Evolutionary conservation across 1,139 yeast species (phyloP).

Genomic region (Blastobotrys elegans): DNA sequence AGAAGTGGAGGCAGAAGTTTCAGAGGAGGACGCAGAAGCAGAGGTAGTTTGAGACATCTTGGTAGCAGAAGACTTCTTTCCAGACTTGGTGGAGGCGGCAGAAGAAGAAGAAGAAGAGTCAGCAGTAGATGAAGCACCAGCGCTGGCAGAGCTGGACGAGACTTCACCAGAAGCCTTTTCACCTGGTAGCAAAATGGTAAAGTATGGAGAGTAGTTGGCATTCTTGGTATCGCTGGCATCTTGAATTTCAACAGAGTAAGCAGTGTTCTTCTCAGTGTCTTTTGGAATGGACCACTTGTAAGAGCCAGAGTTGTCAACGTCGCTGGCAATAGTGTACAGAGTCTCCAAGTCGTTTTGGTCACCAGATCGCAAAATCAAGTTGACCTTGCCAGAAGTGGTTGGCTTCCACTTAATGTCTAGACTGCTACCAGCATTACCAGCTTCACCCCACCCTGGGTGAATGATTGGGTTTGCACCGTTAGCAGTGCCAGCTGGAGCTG

Average conservation of each 20-base stretch:
- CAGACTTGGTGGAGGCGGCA: constrained; percentile 17
- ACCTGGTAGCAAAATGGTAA: constrained; percentile 28
- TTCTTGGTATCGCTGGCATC: constrained; percentile 22
- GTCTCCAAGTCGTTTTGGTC: constrained; percentile 24
- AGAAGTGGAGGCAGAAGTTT: constrained; percentile 17
- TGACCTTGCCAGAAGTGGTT: constrained; percentile 27
- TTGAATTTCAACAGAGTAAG: constrained; percentile 35
- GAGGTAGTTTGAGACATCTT: constrained; percentile 16
- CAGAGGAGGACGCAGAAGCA: constrained; percentile 17
- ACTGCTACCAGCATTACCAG: constrained; percentile 26
- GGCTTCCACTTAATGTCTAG: constrained; percentile 30
- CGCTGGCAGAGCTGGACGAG: constrained; percentile 29
- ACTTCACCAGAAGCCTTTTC: constrained; percentile 35
- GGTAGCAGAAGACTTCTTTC: constrained; percentile 18
- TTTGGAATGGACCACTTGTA: constrained; percentile 31
- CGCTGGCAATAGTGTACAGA: constrained; percentile 28
- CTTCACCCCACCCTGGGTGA: constrained; percentile 30
- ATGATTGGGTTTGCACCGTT: constrained; percentile 26
- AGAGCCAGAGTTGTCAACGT: constrained; percentile 29
- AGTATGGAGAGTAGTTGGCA: constrained; percentile 32
- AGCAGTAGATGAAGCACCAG: constrained; percentile 23
- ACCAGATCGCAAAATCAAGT: constrained; percentile 30
- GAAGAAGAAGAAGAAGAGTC: constrained; percentile 16
- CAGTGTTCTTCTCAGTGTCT: constrained; percentile 23
- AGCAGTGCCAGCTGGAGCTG: constrained; percentile 1